Conservation (phyloP, 163 green algal genomes). For the Prototheca cutis region DNA sequence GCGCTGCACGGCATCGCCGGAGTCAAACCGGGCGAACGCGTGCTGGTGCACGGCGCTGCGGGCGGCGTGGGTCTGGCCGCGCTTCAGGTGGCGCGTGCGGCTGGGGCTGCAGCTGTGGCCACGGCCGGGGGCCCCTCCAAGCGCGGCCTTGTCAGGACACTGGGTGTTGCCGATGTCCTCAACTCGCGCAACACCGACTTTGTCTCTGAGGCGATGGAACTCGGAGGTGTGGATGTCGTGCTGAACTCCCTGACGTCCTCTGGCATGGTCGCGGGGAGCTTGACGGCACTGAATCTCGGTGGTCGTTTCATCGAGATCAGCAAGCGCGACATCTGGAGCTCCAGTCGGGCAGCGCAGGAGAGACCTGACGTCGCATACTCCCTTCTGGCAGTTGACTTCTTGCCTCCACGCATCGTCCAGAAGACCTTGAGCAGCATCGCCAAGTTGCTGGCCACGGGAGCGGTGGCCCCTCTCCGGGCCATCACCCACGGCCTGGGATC, state of each 20-base stretch:
- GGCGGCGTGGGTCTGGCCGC: slow-evolving; percentile 74
- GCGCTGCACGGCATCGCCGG: slow-evolving; percentile 34
- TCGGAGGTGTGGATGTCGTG: slow-evolving; percentile 40
- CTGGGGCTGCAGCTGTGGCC: slow-evolving; percentile 35
- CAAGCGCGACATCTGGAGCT: slow-evolving; percentile 86
- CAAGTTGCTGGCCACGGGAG: slow-evolving; percentile 31
- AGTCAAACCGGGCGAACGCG: slow-evolving; percentile 25
- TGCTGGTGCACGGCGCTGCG: slow-evolving; percentile 67
- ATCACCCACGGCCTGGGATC: slow-evolving; percentile 40
- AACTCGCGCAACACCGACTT: slow-evolving; percentile 49
- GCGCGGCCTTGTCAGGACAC: slow-evolving; percentile 49
- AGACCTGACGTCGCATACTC: slow-evolving; percentile 65
- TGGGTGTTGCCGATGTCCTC: slow-evolving; percentile 43
- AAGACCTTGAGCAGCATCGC: slow-evolving; percentile 39
- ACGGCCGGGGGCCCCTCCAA: slow-evolving; percentile 66
- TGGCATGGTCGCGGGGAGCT: slow-evolving; percentile 56
- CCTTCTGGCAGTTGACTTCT: slow-evolving; percentile 83
- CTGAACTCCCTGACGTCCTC: slow-evolving; percentile 78
- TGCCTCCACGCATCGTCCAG: slow-evolving; percentile 46
- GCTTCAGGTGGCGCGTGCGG: slow-evolving; percentile 18
- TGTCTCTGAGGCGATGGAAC: slow-evolving; percentile 10
- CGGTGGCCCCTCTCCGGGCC: slow-evolving; percentile 44
- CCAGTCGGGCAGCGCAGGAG: slow-evolving; percentile 31
- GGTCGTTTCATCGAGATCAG: slow-evolving; percentile 78
- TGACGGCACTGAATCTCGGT: slow-evolving; percentile 39